Conservation (phyloP, 352 stramenopile species). For the Phytophthora colocasiae region DNA sequence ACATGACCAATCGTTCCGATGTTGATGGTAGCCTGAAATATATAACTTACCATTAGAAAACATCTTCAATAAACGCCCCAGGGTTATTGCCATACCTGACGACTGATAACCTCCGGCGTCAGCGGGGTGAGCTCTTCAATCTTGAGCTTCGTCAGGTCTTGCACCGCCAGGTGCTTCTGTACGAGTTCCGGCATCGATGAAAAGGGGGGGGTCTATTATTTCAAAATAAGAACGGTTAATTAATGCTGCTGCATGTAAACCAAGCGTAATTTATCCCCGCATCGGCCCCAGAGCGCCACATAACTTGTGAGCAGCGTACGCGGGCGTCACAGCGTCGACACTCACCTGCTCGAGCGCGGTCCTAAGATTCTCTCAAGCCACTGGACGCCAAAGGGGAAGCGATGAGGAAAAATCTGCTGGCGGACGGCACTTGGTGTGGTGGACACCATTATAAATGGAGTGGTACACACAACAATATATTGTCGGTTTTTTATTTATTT, state of each 20-base stretch:
- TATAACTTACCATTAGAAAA: not conserved
- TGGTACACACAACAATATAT: slow-evolving; percentile 1
- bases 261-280: not conserved
- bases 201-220: not conserved
- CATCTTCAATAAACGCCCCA: not conserved
- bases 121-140: slow-evolving; percentile 96
- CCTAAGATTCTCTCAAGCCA: slow-evolving; percentile 38
- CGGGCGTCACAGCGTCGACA: not conserved
- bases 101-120: slow-evolving; percentile 98
- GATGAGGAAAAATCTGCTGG: slow-evolving; percentile 55
- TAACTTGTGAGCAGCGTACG: slow-evolving; percentile 16
- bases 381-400: slow-evolving; percentile 42
- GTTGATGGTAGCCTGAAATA: slow-evolving; percentile 97
- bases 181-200: slow-evolving; percentile 60
- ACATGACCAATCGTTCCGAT: slow-evolving; percentile 99
- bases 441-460: not conserved
- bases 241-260: no score
- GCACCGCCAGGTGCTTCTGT: slow-evolving; percentile 86
- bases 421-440: not conserved
- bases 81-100: slow-evolving; percentile 40
- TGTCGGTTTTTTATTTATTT: not conserved
- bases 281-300: not conserved
- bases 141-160: slow-evolving; percentile 97
- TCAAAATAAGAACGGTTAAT: not conserved
- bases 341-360: slow-evolving; percentile 34